phyloP scores from a whole-genome alignment of 352 stramenopile species.

The Blastocystis sp. region DNA sequence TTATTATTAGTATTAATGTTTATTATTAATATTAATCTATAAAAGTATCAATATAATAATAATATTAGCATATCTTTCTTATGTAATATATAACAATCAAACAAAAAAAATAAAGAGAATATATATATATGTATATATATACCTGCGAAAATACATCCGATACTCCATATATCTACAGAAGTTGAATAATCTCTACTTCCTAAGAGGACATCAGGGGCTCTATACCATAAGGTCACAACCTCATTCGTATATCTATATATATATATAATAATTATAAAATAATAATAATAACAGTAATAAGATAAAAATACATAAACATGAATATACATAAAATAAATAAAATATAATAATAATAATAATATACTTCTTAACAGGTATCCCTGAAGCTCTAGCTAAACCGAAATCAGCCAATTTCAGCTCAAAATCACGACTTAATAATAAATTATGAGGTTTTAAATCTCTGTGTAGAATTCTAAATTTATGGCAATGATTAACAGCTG shows the following conservation, averaged over 20 bases:
- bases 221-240: constrained; percentile 80
- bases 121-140: constrained; percentile 56
- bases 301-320: constrained; percentile 26
- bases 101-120: constrained; percentile 40
- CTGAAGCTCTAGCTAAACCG: constrained; percentile 92
- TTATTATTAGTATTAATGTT: too few relatives aligned
- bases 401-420: constrained; percentile 99
- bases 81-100: neutral
- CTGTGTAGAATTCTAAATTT: constrained; percentile 79
- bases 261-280: constrained; percentile 34
- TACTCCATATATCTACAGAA: constrained; percentile 75
- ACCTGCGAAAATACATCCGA: constrained; percentile 89
- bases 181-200: constrained; percentile 59
- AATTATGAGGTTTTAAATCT: constrained; percentile 91
- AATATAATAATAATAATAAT: constrained; percentile 60
- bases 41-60: constrained; percentile 48
- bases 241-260: constrained; percentile 56
- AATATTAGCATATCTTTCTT: neutral
- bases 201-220: constrained; percentile 69
- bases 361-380: constrained; percentile 65
- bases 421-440: constrained; percentile 86
- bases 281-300: too few relatives aligned
- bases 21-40: neutral
- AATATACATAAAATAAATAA: constrained; percentile 47
- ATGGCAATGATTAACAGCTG: constrained; percentile 96